Base-by-base conservation (phyloP, 129 eudicot species). In the Saussurea involucrata region DNA sequence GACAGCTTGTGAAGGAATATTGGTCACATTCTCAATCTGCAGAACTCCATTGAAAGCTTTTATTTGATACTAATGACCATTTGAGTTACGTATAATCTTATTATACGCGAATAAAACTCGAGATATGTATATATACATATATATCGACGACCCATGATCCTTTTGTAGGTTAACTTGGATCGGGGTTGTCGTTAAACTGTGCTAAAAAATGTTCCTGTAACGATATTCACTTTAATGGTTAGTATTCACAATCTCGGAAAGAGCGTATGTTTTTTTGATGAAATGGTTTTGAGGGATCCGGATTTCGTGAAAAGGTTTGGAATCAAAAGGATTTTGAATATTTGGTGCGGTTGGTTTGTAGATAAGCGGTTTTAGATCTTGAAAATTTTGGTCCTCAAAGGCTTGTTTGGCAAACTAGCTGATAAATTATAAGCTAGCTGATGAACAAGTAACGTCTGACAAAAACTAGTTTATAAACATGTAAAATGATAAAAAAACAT, bases 1-100 rank as follows among this genome's bases (percentile, higher is more conserved):
- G 89, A 78, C 89, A 84, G 76, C 98, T 93, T 80, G 96, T 93
- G 7, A 85, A 86, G 85, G 98, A 93, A 80, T 93, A 93, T 66
- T 93, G 96, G 98, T 90, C 98, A 20, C 89, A 93, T 76, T 77
- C 81, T 76, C 91, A 87, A 4, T 85, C 96, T 27, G 85, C 90
- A 58, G 74, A 89, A 75, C 69, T 85, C 46, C 81, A 80, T 40
- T 87, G 70, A 87, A 68, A 64, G 24, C n/a, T 29, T 66, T 27
- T 36, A 15, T 42, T 20, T 11, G 66, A 66, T 49, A 67, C 10
- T 32, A 18, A 21, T 29, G 25, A 20, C 73, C 75, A 68, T 68
- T 68, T 67, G 24, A 71, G n/a, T 63, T 29, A 64, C 33, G 25
- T 63, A 44, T 65, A 25, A 80, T 80, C 70, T 29, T 73, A 9